Evolutionary conservation across 2,329 filamentous ascomycete species (phyloP).

Genomic region (Colletotrichum horii): DNA sequence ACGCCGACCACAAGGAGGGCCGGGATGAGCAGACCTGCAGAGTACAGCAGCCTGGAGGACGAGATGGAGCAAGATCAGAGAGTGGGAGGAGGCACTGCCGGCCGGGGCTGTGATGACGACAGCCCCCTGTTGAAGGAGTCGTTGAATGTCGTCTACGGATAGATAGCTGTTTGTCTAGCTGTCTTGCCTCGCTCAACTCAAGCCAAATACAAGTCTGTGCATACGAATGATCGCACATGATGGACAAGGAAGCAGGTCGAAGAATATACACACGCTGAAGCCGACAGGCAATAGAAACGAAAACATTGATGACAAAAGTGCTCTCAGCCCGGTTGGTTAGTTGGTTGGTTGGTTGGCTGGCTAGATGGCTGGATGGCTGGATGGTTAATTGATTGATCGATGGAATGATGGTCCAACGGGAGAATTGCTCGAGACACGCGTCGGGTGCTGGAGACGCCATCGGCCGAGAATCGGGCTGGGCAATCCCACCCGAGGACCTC

Average conservation of each 20-base stretch:
- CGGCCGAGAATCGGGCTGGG: slow-evolving; percentile 6
- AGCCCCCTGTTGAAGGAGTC: neutral
- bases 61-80: neutral
- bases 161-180: neutral
- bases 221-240: neutral
- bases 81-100: neutral
- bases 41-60: neutral
- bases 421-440: neutral
- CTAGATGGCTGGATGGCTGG: neutral
- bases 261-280: neutral
- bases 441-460: neutral
- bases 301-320: neutral
- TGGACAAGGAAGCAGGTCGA: neutral
- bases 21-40: neutral
- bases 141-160: neutral
- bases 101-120: neutral
- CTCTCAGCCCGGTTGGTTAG: neutral
- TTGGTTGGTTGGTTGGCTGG: neutral
- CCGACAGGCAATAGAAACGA: neutral
- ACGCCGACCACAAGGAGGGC: neutral
- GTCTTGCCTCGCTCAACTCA: neutral
- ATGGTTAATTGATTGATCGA: neutral
- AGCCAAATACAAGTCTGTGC: neutral
- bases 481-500: neutral
- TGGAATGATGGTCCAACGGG: neutral